phyloP scores from a whole-genome alignment of 768 basidiomycete genomes.

The Hygrocybe coccinea region DNA sequence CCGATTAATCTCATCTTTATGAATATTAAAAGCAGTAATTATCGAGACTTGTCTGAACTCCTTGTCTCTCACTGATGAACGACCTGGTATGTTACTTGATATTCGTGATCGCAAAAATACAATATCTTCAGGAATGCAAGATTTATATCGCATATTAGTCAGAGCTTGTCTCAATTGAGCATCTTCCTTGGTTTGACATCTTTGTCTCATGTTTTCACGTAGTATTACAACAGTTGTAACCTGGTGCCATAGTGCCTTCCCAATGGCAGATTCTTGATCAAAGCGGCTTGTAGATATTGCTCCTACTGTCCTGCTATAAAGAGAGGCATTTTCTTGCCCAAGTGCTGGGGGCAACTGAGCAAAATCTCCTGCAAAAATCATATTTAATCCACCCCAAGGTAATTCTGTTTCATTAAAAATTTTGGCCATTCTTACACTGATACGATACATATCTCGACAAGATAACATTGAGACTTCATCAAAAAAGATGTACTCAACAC shows the following conservation, averaged over 20 bases:
- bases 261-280: constrained; percentile 18
- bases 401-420: constrained; percentile 11
- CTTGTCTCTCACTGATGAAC: constrained; percentile 8
- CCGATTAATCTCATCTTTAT: constrained; percentile 36
- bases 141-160: constrained; percentile 26
- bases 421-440: constrained; percentile 23
- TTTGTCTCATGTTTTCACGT: constrained; percentile 31
- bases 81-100: constrained; percentile 9
- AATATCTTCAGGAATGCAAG: constrained; percentile 36
- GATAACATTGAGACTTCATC: constrained; percentile 35
- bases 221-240: constrained; percentile 31
- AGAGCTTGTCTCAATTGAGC: constrained; percentile 15
- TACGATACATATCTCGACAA: constrained; percentile 28
- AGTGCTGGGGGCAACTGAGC: constrained; percentile 24
- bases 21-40: constrained; percentile 35
- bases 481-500: constrained; percentile 29
- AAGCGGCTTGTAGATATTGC: background rate
- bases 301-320: constrained; percentile 13
- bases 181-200: constrained; percentile 11
- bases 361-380: constrained; percentile 39
- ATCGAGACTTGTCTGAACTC: constrained; percentile 33
- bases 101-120: constrained; percentile 27
- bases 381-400: constrained; percentile 34
- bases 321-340: constrained; percentile 10
- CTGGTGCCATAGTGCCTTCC: constrained; percentile 29